Percentiles rank a stretch among this genome's conserved stretches.
These are phyloP conservation scores for Symbiodinium natans DNA, from an alignment of 73 alveolate genomes.

Conservation along the genomic window DNA sequence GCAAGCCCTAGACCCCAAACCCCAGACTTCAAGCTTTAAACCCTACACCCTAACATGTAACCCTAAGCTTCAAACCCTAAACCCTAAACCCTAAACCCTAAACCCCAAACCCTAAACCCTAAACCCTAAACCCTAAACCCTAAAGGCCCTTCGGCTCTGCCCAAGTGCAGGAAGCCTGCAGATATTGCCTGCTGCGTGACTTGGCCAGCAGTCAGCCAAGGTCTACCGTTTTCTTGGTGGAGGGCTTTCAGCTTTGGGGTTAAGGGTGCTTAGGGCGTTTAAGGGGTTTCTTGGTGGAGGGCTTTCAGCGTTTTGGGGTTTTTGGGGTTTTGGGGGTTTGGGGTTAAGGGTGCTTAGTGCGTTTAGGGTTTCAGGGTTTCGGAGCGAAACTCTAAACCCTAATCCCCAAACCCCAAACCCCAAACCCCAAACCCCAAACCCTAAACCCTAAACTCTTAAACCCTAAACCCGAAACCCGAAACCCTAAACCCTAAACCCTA, in stretches of 20 bases:
- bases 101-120: not conserved
- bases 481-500: not conserved
- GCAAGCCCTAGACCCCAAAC: too few species aligned
- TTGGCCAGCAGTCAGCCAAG: too few species aligned
- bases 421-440: not conserved
- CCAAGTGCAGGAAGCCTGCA: slow-evolving; percentile 77
- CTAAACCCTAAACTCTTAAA: not conserved
- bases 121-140: too few species aligned
- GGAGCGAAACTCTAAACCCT: not conserved
- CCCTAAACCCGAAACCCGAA: not conserved
- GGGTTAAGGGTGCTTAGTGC: too few species aligned
- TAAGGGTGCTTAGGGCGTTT: too few species aligned
- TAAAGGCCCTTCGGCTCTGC: not conserved
- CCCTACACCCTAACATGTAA: too few species aligned
- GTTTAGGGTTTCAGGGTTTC: not conserved
- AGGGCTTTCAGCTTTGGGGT: not conserved
- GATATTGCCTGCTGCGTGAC: slow-evolving; percentile 60
- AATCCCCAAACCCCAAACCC: not conserved
- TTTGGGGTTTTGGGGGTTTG: too few species aligned
- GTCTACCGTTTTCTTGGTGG: too few species aligned
- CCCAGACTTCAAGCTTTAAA: too few species aligned
- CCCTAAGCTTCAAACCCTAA: too few species aligned
- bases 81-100: not conserved
- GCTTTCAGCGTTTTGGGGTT: too few species aligned
- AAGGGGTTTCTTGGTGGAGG: too few species aligned